Percentiles rank a stretch among this genome's conserved stretches.
phyloP scores from a whole-genome alignment of 225 moss, liverwort and hornwort species.

The Physcomitrellopsis africana region DNA sequence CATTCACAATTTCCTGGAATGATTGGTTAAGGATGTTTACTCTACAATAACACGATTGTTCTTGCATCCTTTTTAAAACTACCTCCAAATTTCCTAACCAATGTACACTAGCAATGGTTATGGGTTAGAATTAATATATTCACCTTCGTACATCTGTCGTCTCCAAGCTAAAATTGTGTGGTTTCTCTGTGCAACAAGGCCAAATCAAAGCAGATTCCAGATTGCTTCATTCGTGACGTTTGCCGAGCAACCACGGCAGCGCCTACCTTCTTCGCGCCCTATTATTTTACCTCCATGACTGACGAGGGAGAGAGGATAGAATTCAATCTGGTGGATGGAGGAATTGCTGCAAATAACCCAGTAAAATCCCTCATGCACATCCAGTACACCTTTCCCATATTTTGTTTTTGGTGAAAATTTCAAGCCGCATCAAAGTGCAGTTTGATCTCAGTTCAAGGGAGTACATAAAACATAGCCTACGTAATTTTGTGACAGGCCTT shows the following conservation, averaged over 20 bases:
- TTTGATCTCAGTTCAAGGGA: background rate
- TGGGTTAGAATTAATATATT: background rate
- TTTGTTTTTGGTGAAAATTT: background rate
- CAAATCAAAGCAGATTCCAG: slow-evolving; percentile 32
- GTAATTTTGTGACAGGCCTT: slow-evolving; percentile 18
- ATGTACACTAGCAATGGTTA: background rate
- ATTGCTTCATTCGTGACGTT: slow-evolving; percentile 36
- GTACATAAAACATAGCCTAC: slow-evolving; percentile 3
- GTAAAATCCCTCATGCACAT: slow-evolving; percentile 10
- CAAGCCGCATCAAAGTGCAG: background rate
- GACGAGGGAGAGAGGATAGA: slow-evolving; percentile 25
- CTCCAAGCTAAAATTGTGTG: background rate
- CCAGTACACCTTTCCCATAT: background rate
- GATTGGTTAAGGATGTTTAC: too few species aligned
- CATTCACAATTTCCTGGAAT: too few species aligned
- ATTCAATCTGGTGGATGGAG: slow-evolving; percentile 43
- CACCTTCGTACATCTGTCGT: background rate
- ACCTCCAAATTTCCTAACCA: too few species aligned
- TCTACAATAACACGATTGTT: too few species aligned
- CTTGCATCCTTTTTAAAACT: too few species aligned
- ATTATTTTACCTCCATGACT: slow-evolving; percentile 19
- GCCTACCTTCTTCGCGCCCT: slow-evolving; percentile 31
- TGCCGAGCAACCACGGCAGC: slow-evolving; percentile 33
- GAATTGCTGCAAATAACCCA: slow-evolving; percentile 34
- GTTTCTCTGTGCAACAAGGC: slow-evolving; percentile 21